Base-by-base conservation (phyloP, 73 alveolate genomes). In the Tetrahymena thermophila region DNA sequence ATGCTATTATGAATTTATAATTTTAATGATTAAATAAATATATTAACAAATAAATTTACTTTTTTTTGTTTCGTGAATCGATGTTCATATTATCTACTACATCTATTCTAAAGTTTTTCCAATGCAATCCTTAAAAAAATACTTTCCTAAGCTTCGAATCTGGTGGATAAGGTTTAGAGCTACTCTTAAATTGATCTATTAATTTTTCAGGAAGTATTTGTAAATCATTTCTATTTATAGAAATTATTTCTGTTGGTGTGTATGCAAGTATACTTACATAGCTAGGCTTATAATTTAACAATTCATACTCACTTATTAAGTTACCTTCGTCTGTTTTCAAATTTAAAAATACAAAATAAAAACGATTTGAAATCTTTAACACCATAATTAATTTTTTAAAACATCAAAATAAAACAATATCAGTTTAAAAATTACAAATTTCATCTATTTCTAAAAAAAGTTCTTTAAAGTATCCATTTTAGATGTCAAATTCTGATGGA, bases 81-180 rank as follows among this genome's bases (percentile, higher is more conserved):
- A 95, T 34, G 85, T 95, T 93, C 85, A 85, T 55, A 35, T 28
- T 95, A 85, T 95, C 96, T 94, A 94, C 13, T 8, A 28, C 83
- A 85, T 38, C 89, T 28, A 84, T 84, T 50, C 95, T 85, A 56
- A 95, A 95, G 23, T 85, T 85, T 34, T 93, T 42, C 97, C 97
- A 95, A 56, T 95, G 84, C 28, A 95, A n/a, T 31, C 97, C 95
- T 84, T 95, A 93, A 21, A 95, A 93, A 95, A 95, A 95, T 56
- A 85, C 56, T 85, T 95, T 94, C 50, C 97, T 85, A 8, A 95
- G 93, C 35, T 95, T 89, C 21, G 56, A 93, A 85, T 95, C 97
- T 34, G 97, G 84, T 13, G 97, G 97, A n/a, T 95, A 95, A 16
- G 95, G 97, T 31, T 95, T 95, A 8, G 97, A 95, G 28, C 89